Conservation (phyloP, 805 yeast genomes). For the Metschnikowia dekortorum region DNA sequence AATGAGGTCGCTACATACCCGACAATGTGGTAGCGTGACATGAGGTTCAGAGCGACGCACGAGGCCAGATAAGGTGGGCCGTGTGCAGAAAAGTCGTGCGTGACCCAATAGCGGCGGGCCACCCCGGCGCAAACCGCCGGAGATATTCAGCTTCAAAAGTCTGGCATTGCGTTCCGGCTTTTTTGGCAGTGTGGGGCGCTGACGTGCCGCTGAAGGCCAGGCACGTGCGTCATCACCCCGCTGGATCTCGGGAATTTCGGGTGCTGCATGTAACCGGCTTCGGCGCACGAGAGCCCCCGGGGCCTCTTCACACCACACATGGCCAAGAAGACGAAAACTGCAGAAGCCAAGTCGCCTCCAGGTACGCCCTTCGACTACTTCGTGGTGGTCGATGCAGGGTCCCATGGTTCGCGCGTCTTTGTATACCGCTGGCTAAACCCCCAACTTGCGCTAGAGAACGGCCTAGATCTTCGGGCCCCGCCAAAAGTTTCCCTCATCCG, state of each 20-base stretch:
- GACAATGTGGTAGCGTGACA: constrained; percentile 9
- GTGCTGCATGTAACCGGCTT: neutral
- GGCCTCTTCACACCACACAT: neutral
- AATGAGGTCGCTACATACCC: constrained; percentile 7
- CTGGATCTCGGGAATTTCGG: neutral
- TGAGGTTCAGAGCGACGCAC: neutral
- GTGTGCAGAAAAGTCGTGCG: neutral
- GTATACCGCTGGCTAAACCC: constrained; percentile 55
- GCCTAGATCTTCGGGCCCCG: constrained; percentile 12
- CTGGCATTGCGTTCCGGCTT: no score
- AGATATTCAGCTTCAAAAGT: no score
- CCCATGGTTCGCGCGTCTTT: constrained; percentile 60
- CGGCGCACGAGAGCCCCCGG: neutral
- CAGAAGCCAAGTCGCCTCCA: constrained; percentile 21
- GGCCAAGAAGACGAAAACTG: constrained; percentile 1
- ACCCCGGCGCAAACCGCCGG: no score
- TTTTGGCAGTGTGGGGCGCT: no score
- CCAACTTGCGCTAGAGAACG: constrained; percentile 21
- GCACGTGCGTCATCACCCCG: no score
- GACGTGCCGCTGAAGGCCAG: no score
- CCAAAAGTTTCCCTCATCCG: constrained; percentile 7
- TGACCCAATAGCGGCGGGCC: no score
- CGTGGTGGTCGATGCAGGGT: constrained; percentile 61
- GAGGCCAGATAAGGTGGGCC: neutral
- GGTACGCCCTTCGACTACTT: constrained; percentile 57